Percentiles rank a stretch among this genome's conserved stretches.
Conservation (phyloP, 2,329 filamentous ascomycete genomes). For the Lachnellula arida region DNA sequence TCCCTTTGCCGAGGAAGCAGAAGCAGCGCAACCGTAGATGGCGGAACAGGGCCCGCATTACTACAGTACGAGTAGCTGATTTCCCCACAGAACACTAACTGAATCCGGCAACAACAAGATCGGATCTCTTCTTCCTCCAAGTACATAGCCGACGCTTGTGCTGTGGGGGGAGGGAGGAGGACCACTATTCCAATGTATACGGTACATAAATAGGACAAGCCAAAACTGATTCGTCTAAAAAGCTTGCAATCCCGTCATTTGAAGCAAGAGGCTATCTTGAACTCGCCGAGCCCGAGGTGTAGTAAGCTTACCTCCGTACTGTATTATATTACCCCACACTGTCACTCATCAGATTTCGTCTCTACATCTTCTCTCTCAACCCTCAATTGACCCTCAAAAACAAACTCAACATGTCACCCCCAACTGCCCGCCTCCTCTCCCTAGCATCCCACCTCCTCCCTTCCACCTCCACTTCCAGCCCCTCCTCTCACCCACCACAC, state of each 20-base stretch:
- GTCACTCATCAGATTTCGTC: no score
- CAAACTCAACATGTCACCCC: constrained; percentile 54
- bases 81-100: constrained; percentile 14
- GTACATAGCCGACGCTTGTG: background rate
- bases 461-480: constrained; percentile 25
- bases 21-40: background rate
- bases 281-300: no score
- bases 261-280: no score
- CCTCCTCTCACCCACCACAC: constrained; percentile 42
- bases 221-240: no score
- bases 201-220: background rate
- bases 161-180: no score
- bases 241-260: no score
- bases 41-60: background rate
- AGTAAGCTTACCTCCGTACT: background rate
- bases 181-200: no score
- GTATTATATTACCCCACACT: background rate
- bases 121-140: background rate
- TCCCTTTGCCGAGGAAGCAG: constrained; percentile 10
- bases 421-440: constrained; percentile 55
- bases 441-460: constrained; percentile 50
- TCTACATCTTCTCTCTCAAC: background rate
- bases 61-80: background rate
- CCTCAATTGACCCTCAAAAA: background rate
- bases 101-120: background rate